These are phyloP conservation scores for Brassica napus DNA, from an alignment of 345 rosid genomes.

Conservation along the genomic window Da-Ae NC_063450.1:14903001-14903500, in stretches of 20 bases:
- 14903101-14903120: slow-evolving; percentile 76
- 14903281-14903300: slow-evolving; percentile 77
- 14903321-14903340: not conserved
- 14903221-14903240: slow-evolving; percentile 49
- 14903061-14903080: not conserved
- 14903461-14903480: too few species aligned
- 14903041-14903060: not conserved
- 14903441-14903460: too few species aligned
- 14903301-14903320: slow-evolving; percentile 83
- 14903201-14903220: slow-evolving; percentile 57
- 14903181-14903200: slow-evolving; percentile 92
- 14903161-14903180: slow-evolving; percentile 97
- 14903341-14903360: slow-evolving; percentile 4
- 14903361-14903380: not conserved
- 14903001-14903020: slow-evolving; percentile 96
- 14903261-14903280: slow-evolving; percentile 97
- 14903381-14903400: slow-evolving; percentile 56
- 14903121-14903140: slow-evolving; percentile 93
- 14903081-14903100: slow-evolving; percentile 46
- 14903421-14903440: too few species aligned
- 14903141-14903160: slow-evolving; percentile 98
- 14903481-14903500: too few species aligned
- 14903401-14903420: slow-evolving; percentile 3
- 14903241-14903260: slow-evolving; percentile 88
- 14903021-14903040: not conserved